A percentile compares a stretch with the other conserved stretches of the same genome.
phyloP scores from a whole-genome alignment of 2,329 filamentous ascomycete species.

The Didymella segeticola region DNA sequence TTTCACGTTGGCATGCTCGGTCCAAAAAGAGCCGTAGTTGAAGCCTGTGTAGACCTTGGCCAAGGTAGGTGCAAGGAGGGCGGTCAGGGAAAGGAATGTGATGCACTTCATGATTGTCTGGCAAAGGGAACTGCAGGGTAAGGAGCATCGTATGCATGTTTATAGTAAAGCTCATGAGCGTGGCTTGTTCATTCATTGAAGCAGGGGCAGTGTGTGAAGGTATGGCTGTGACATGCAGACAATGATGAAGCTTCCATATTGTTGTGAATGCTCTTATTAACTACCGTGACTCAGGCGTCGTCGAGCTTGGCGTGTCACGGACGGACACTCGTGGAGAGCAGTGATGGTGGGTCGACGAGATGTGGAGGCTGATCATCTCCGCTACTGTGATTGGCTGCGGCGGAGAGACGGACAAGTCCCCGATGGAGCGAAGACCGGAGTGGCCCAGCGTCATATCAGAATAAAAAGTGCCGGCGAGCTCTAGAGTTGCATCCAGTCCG shows the following conservation, averaged over 20 bases:
- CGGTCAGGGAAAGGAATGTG: background rate
- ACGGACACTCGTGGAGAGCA: background rate
- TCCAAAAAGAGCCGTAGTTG: slow-evolving; percentile 40
- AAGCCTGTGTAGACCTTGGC: slow-evolving; percentile 36
- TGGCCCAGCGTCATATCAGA: slow-evolving; percentile 1
- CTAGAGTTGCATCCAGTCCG: slow-evolving; percentile 27
- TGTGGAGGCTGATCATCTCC: slow-evolving; percentile 3
- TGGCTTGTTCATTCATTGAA: background rate
- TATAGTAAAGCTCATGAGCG: background rate
- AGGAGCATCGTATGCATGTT: background rate
- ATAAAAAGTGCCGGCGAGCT: slow-evolving; percentile 35
- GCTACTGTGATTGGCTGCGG: slow-evolving; percentile 28
- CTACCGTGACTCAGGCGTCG: background rate
- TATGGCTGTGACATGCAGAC: background rate
- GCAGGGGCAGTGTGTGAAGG: background rate
- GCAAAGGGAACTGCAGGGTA: background rate
- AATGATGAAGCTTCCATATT: no score
- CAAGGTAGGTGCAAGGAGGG: slow-evolving; percentile 16
- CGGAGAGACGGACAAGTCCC: slow-evolving; percentile 24
- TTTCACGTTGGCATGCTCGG: slow-evolving; percentile 21
- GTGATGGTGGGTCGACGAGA: background rate
- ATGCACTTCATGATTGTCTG: background rate
- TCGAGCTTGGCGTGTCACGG: background rate
- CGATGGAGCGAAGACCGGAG: slow-evolving; percentile 19
- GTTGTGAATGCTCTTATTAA: background rate